phyloP scores from a whole-genome alignment of 805 yeast species.

The Starmerella sp. region DNA sequence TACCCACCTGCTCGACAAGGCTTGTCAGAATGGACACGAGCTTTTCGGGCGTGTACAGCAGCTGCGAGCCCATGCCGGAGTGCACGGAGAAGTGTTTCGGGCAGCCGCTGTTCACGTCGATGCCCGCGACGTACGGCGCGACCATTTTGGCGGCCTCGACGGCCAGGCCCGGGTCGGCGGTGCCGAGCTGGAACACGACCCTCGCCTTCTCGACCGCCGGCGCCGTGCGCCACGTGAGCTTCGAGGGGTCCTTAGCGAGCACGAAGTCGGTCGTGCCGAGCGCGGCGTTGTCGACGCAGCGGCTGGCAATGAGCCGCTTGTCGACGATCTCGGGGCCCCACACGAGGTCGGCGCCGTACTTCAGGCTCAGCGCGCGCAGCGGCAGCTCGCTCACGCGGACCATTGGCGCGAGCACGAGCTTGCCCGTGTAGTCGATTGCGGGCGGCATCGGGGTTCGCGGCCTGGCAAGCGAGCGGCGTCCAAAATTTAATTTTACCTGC shows the following conservation, averaged over 20 bases:
- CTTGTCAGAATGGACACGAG: conserved; percentile 55
- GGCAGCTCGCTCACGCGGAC: conserved; percentile 90
- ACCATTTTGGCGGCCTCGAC: conserved; percentile 77
- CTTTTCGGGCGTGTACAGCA: conserved; percentile 68
- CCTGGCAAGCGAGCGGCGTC: too few species aligned
- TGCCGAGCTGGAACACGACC: conserved; percentile 83
- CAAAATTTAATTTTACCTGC: too few species aligned
- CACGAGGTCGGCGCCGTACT: conserved; percentile 84
- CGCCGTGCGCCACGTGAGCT: conserved; percentile 53
- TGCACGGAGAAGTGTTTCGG: conserved; percentile 93
- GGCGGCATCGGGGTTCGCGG: background rate
- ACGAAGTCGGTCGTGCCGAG: conserved; percentile 28
- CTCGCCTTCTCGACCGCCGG: conserved; percentile 51
- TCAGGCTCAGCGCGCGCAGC: conserved; percentile 64
- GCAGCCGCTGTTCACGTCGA: conserved; percentile 92
- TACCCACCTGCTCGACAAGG: conserved; percentile 71
- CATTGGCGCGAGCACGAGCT: conserved; percentile 89
- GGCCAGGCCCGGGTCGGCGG: conserved; percentile 72
- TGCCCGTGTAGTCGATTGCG: conserved; percentile 62
- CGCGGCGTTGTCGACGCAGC: conserved; percentile 45
- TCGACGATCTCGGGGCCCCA: conserved; percentile 96
- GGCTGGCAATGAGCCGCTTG: conserved; percentile 63
- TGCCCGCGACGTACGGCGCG: conserved; percentile 78
- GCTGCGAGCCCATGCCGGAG: conserved; percentile 96
- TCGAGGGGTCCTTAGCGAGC: conserved; percentile 32